These are phyloP conservation scores for Candida multigemmis DNA, from an alignment of 805 yeast genomes.

Conservation along the genomic window DNA sequence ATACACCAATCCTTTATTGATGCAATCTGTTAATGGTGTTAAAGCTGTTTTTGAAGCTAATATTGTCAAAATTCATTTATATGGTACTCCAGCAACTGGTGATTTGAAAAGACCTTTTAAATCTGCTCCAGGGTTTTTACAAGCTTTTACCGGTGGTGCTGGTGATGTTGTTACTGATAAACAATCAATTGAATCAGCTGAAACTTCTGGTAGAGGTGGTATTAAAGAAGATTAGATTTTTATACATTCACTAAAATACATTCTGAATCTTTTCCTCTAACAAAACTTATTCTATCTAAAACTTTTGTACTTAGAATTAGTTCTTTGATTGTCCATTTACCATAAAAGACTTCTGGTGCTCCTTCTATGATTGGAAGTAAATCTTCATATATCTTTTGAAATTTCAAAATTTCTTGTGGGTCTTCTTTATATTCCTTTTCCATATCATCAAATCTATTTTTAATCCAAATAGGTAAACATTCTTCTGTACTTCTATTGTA, in stretches of 20 bases:
- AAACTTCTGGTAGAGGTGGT: slow-evolving; percentile 80
- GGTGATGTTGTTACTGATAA: slow-evolving; percentile 70
- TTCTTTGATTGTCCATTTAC: slow-evolving; percentile 39
- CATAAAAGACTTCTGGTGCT: slow-evolving; percentile 52
- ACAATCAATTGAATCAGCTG: slow-evolving; percentile 78
- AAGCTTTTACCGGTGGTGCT: slow-evolving; percentile 55
- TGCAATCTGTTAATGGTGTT: slow-evolving; percentile 87
- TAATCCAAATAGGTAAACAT: slow-evolving; percentile 45
- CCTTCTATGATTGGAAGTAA: slow-evolving; percentile 36
- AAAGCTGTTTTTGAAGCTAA: slow-evolving; percentile 86
- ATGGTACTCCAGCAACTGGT: slow-evolving; percentile 75
- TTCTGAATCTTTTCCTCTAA: slow-evolving; percentile 34
- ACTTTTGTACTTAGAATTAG: slow-evolving; percentile 44
- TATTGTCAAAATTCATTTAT: slow-evolving; percentile 84
- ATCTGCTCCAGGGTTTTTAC: slow-evolving; percentile 47
- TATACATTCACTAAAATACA: slow-evolving; percentile 25
- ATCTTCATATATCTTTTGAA: slow-evolving; percentile 42
- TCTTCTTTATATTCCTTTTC: slow-evolving; percentile 29
- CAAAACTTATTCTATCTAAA: slow-evolving; percentile 43
- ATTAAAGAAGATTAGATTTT: slow-evolving; percentile 65
- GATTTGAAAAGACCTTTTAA: slow-evolving; percentile 96
- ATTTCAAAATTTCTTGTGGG: slow-evolving; percentile 47
- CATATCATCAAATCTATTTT: slow-evolving; percentile 26
- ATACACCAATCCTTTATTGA: slow-evolving; percentile 92
- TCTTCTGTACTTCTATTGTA: slow-evolving; percentile 32